Base-by-base conservation (phyloP, 2,329 filamentous ascomycete genomes). In the Macrophomina pseudophaseolina region DNA sequence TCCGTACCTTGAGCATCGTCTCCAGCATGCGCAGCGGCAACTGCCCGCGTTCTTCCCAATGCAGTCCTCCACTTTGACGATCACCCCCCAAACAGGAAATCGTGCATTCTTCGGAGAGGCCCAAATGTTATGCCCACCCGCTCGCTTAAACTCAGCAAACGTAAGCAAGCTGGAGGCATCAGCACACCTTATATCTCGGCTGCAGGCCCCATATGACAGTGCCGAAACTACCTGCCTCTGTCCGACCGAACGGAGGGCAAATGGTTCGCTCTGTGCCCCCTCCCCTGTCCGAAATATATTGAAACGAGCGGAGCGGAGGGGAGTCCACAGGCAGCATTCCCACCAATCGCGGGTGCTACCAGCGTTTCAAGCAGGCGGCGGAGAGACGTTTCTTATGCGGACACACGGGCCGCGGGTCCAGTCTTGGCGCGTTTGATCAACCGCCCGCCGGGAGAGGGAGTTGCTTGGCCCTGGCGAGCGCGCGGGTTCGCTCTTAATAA, bases 361-460 rank as follows among this genome's bases (percentile, higher is more conserved):
- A 35, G 56, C 30, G 56, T 60, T 60, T 60, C 56, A 60, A 4
- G 38, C 33, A 18, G 23, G n/a, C 23, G 42, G 30, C n/a, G 56
- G 35, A 46, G 42, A 59, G 56, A 4, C 30, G 56, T 48, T 48
- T 59, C 56, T 59, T 5, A 38, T 38, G 32, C 54, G 42, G 40
- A 12, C 38, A 49, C 42, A 49, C 58, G 58, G 58, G 18, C 58
- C 58, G 51, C 30, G n/a, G 30, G 18, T 16, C 28, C 40, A 28
- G 42, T 38, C 58, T 62, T 62, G 58, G 58, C 58, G n/a, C 30
- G 58, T 62, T 62, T 62, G 58, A 62, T 62, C 42, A 35, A 33
- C 58, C 40, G 54, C 38, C 14, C 4, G 14, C 33, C 40, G 38
- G 54, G 11, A 59, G 11, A 59, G 38, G 16, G n/a, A 7, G 23